These are phyloP conservation scores for Lumnitzera littorea DNA, from an alignment of 345 rosid genomes.

Conservation along the genomic window DNA sequence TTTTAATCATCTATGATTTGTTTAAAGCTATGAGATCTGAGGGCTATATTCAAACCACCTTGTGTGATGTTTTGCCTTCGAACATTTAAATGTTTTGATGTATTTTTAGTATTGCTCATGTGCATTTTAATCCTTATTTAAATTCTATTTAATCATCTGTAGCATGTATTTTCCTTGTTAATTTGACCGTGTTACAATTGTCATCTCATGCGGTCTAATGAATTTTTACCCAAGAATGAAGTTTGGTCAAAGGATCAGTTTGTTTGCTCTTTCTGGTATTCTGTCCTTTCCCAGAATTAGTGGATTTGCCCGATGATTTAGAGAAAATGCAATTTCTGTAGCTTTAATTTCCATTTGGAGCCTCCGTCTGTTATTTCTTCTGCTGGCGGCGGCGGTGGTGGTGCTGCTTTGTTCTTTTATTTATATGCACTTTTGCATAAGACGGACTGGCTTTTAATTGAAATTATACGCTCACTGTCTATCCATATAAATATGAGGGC, in stretches of 20 bases:
- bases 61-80: no score
- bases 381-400: background rate
- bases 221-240: no score
- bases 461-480: no score
- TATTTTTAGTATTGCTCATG: no score
- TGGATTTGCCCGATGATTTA: background rate
- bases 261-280: background rate
- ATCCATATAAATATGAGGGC: no score
- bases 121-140: no score
- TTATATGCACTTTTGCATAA: background rate
- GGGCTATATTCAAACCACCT: background rate
- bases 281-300: no score
- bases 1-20: conserved; percentile 4
- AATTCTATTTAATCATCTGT: no score
- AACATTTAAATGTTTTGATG: no score
- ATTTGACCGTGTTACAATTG: no score
- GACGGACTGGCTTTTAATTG: background rate
- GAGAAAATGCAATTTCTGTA: background rate
- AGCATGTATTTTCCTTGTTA: no score
- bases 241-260: background rate
- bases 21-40: conserved; percentile 18
- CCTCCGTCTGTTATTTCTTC: background rate
- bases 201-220: no score
- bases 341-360: conserved; percentile 2
- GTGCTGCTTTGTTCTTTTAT: background rate